These are phyloP conservation scores for Wickerhamomyces queroliae DNA, from an alignment of 805 yeast genomes.

Conservation along the genomic window DNA sequence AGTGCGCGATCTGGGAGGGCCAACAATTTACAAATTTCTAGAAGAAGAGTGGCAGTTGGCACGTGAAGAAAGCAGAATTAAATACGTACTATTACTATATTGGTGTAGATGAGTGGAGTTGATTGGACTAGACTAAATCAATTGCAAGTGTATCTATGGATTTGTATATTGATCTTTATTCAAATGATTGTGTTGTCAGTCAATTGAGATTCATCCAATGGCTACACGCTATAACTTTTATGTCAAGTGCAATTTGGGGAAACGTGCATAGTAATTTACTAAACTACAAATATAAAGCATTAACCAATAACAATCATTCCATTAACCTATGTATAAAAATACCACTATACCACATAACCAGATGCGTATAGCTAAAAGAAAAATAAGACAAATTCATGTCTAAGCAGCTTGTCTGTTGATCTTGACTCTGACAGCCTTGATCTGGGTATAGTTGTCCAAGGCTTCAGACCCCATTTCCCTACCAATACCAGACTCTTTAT, in stretches of 20 bases:
- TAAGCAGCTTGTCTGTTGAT: slow-evolving; percentile 16
- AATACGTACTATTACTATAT: no score
- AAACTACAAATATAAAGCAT: no score
- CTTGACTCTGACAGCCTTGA: slow-evolving; percentile 58
- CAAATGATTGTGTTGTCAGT: no score
- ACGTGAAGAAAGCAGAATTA: slow-evolving; percentile 1
- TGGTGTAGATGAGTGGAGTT: not conserved
- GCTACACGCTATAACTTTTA: no score
- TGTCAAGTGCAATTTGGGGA: no score
- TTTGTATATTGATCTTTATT: no score
- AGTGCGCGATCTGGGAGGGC: no score
- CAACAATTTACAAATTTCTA: slow-evolving; percentile 1
- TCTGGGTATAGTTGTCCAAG: slow-evolving; percentile 58
- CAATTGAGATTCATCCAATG: no score
- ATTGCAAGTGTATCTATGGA: no score
- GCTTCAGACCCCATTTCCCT: slow-evolving; percentile 71
- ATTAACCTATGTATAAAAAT: no score
- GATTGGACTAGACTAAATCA: not conserved
- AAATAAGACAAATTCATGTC: not conserved
- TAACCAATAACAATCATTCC: no score
- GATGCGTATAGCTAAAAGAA: not conserved
- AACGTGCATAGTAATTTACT: no score
- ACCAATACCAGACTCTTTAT: slow-evolving; percentile 62
- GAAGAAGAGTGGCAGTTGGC: slow-evolving; percentile 2
- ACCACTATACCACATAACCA: not conserved